A percentile compares a stretch with the other conserved stretches of the same genome.
phyloP scores from a whole-genome alignment of 2,329 filamentous ascomycete genomes.

The Trichophaea hybrida region DNA sequence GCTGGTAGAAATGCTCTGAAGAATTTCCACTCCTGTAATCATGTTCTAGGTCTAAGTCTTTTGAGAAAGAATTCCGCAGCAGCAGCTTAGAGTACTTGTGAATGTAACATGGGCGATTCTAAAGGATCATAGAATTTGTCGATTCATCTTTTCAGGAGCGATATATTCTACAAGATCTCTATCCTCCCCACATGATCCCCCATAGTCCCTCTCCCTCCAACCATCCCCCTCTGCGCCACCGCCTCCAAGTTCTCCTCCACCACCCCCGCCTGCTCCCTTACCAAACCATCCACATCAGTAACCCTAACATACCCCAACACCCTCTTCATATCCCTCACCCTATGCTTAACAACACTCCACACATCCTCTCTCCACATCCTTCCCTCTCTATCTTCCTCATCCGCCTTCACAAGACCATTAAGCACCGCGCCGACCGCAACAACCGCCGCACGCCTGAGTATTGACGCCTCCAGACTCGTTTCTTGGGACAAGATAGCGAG shows the following conservation, averaged over 20 bases:
- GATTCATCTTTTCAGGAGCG: too few relatives aligned
- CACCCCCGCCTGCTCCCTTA: constrained; percentile 50
- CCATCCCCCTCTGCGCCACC: constrained; percentile 12
- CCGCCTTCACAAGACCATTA: constrained; percentile 29
- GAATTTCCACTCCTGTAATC: too few relatives aligned
- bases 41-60: too few relatives aligned
- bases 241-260: constrained; percentile 50
- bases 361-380: constrained; percentile 33
- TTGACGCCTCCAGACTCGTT: constrained; percentile 43
- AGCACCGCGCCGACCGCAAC: constrained; percentile 49
- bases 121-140: too few relatives aligned
- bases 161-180: not conserved
- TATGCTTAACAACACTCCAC: constrained; percentile 19
- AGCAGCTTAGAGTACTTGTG: too few relatives aligned
- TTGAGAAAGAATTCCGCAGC: too few relatives aligned
- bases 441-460: constrained; percentile 52
- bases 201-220: not conserved
- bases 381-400: constrained; percentile 41
- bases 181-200: not conserved
- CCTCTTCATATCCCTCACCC: constrained; percentile 42
- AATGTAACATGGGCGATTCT: too few relatives aligned
- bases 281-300: constrained; percentile 54
- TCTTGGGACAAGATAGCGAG: constrained; percentile 51
- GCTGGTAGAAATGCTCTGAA: too few relatives aligned
- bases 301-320: constrained; percentile 49